A percentile compares a stretch with the other conserved stretches of the same genome.
phyloP scores from a whole-genome alignment of 2,329 filamentous ascomycete species.

The Fusarium sp. region DNA sequence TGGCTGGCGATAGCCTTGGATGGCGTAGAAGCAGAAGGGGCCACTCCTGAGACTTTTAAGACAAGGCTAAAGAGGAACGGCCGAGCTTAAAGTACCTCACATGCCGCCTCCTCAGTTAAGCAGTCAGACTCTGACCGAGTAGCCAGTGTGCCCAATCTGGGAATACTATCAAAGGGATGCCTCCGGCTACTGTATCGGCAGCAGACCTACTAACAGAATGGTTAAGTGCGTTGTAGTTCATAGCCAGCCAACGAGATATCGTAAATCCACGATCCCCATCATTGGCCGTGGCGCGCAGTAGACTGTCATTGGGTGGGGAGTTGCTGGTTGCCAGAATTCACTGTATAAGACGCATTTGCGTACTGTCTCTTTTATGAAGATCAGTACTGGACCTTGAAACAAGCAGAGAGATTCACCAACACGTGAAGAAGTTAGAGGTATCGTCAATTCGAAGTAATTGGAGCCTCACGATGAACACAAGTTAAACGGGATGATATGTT shows the following conservation, averaged over 20 bases:
- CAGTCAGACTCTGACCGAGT: too few species aligned
- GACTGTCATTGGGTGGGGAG: constrained; percentile 10
- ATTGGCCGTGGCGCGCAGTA: constrained; percentile 22
- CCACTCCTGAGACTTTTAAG: constrained; percentile 4
- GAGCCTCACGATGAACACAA: not conserved
- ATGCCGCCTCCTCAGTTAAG: not conserved
- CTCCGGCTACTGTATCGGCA: constrained; percentile 14
- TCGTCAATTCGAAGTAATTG: not conserved
- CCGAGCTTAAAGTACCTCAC: constrained; percentile 22
- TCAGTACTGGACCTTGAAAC: not conserved
- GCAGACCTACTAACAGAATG: constrained; percentile 25
- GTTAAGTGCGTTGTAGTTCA: constrained; percentile 3
- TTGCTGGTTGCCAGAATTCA: not conserved
- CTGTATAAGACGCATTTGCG: not conserved
- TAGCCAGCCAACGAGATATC: constrained; percentile 21
- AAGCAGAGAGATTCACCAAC: not conserved
- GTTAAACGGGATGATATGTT: not conserved
- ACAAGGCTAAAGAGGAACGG: constrained; percentile 33
- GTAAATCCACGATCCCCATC: constrained; percentile 27
- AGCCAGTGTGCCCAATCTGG: constrained; percentile 12
- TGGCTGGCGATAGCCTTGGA: constrained; percentile 16
- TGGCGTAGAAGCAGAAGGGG: constrained; percentile 12
- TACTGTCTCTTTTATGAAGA: not conserved
- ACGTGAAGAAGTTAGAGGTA: not conserved
- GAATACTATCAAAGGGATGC: constrained; percentile 8